phyloP scores from a whole-genome alignment of 208 protist genomes.

The Tritrichomonas musculus region DNA sequence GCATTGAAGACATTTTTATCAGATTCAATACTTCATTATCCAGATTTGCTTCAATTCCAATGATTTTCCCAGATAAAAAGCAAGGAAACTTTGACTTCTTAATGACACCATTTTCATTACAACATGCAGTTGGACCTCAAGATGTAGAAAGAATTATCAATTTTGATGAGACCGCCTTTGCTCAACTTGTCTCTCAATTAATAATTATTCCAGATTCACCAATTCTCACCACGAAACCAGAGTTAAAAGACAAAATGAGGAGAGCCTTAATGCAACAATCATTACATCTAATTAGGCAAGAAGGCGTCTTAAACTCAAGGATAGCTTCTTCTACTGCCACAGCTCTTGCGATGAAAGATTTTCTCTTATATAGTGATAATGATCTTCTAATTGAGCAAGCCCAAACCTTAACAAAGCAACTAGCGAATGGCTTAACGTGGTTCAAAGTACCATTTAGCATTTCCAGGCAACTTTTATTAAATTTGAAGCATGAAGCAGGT shows the following conservation, averaged over 20 bases:
- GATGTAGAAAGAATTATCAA: not conserved
- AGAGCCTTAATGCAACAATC: not conserved
- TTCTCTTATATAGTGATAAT: not conserved
- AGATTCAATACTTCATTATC: not conserved
- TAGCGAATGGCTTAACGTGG: not conserved
- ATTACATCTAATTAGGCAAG: not conserved
- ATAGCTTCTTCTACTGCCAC: not conserved
- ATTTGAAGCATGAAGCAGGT: not conserved
- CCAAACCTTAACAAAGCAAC: not conserved
- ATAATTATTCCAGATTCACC: not conserved
- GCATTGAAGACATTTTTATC: not conserved
- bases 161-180: not conserved
- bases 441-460: not conserved
- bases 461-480: not conserved
- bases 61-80: not conserved
- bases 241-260: not conserved
- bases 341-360: not conserved
- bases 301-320: not conserved
- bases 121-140: not conserved
- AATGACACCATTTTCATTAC: not conserved
- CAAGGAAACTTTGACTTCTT: not conserved
- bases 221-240: not conserved
- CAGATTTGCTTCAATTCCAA: not conserved
- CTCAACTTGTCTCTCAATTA: not conserved
- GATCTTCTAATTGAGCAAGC: not conserved